Percentiles rank a stretch among this genome's conserved stretches.
Conservation (phyloP, 2,329 filamentous ascomycete species). For the Alternaria gaisen region DNA sequence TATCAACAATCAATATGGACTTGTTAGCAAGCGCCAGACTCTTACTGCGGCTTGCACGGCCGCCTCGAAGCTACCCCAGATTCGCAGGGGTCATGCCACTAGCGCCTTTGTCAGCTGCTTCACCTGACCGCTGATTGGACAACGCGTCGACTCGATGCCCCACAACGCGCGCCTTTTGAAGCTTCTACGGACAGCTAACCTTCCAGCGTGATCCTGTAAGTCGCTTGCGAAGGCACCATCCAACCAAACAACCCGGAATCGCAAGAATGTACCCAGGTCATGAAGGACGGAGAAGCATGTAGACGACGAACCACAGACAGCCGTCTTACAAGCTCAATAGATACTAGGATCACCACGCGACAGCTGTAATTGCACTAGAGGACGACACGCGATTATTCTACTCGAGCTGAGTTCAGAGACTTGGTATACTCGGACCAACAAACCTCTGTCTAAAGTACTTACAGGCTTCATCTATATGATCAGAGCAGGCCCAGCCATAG, state of each 20-base stretch:
- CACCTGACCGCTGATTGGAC: conserved; percentile 19
- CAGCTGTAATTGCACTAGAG: neutral
- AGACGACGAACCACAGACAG: neutral
- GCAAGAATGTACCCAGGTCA: too few relatives aligned
- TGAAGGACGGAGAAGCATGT: too few relatives aligned
- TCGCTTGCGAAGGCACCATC: neutral
- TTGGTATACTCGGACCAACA: neutral
- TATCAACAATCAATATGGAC: conserved; percentile 6
- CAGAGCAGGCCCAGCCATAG: neutral
- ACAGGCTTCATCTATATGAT: neutral
- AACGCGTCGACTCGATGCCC: neutral
- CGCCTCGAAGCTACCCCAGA: conserved; percentile 28
- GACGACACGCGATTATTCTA: neutral
- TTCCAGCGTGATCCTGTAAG: neutral
- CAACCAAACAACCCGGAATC: too few relatives aligned
- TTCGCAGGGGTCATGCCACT: conserved; percentile 20
- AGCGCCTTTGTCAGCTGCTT: conserved; percentile 26
- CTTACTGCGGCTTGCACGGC: conserved; percentile 9
- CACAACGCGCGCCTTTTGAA: neutral
- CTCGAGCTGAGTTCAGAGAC: neutral
- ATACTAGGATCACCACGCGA: neutral
- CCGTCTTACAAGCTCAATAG: neutral
- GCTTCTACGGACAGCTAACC: conserved; percentile 1
- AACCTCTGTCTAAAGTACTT: neutral
- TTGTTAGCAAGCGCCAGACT: conserved; percentile 2